phyloP scores from a whole-genome alignment of 108 stramenopile species.

The Fragilaria crotonensis region DNA sequence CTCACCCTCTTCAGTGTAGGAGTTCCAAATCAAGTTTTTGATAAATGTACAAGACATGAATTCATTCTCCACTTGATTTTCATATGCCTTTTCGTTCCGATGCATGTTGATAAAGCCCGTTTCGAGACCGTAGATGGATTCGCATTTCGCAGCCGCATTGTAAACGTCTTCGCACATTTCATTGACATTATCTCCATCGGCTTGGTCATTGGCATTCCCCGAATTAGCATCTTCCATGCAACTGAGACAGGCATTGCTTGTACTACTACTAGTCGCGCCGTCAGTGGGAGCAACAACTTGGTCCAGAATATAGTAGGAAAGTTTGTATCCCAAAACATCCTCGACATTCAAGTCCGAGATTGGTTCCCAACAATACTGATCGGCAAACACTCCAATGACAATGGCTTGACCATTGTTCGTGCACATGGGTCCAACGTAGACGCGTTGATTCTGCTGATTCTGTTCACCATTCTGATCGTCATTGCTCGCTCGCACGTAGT shows the following conservation, averaged over 20 bases:
- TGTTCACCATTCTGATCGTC: conserved; percentile 21
- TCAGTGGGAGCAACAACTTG: conserved; percentile 32
- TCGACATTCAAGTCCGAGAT: conserved; percentile 36
- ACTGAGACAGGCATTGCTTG: conserved; percentile 27
- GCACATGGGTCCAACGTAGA: conserved; percentile 63
- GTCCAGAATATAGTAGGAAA: conserved; percentile 56
- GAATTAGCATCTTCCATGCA: conserved; percentile 24
- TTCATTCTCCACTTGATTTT: conserved; percentile 61
- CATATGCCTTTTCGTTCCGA: conserved; percentile 26
- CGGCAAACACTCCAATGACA: conserved; percentile 62
- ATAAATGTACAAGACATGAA: conserved; percentile 50
- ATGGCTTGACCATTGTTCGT: conserved; percentile 37
- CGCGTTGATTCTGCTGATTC: conserved; percentile 21
- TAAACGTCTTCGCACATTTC: conserved; percentile 61
- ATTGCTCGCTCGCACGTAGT: conserved; percentile 29
- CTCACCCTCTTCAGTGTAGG: conserved; percentile 35
- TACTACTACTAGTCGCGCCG: too few species aligned
- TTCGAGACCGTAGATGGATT: conserved; percentile 52
- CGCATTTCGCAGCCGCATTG: conserved; percentile 62
- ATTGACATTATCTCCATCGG: conserved; percentile 31
- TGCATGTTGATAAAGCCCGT: conserved; percentile 27
- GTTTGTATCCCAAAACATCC: conserved; percentile 33
- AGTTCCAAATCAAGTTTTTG: conserved; percentile 20
- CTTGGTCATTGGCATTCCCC: conserved; percentile 25
- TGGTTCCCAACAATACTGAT: conserved; percentile 51